Percentiles rank a stretch among this genome's conserved stretches.
These are phyloP conservation scores for Glycine soja DNA, from an alignment of 306 rosid species.

Conservation along the genomic window DNA sequence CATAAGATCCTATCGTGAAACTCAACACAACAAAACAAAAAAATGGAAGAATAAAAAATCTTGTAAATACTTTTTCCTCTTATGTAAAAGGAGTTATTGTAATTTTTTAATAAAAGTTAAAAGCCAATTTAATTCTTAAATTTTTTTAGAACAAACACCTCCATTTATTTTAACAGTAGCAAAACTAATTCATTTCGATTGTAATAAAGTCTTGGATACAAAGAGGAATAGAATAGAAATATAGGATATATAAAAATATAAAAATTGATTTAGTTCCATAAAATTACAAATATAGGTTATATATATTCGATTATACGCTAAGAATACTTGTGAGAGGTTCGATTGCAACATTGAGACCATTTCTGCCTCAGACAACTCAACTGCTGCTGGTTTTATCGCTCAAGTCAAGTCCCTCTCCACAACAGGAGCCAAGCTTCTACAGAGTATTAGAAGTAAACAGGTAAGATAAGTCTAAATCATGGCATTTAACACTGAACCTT, in stretches of 20 bases:
- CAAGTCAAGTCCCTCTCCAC: conserved; percentile 60
- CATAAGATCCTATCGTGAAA: too few relatives aligned
- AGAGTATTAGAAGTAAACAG: conserved; percentile 46
- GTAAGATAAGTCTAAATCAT: conserved; percentile 50
- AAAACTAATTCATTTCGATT: too few relatives aligned
- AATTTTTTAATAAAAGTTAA: not conserved
- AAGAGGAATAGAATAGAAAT: too few relatives aligned
- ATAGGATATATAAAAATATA: not conserved
- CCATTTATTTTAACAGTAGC: not conserved
- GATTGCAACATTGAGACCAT: conserved; percentile 55
- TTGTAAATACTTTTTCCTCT: not conserved
- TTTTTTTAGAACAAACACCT: not conserved
- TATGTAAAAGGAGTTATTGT: not conserved
- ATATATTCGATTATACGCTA: conserved; percentile 44
- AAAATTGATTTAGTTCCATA: not conserved
- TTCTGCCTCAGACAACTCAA: conserved; percentile 50
- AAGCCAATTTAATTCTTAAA: not conserved
- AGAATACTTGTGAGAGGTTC: conserved; percentile 66
- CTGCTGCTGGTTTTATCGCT: conserved; percentile 46
- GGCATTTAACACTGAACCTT: not conserved
- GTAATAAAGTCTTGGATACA: too few relatives aligned
- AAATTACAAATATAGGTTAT: not conserved
- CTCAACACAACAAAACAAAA: not conserved
- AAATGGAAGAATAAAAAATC: not conserved
- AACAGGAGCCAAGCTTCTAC: conserved; percentile 63